Evolutionary conservation across 768 basidiomycete species (phyloP).

Genomic region (Phanerochaete carnosa): DNA sequence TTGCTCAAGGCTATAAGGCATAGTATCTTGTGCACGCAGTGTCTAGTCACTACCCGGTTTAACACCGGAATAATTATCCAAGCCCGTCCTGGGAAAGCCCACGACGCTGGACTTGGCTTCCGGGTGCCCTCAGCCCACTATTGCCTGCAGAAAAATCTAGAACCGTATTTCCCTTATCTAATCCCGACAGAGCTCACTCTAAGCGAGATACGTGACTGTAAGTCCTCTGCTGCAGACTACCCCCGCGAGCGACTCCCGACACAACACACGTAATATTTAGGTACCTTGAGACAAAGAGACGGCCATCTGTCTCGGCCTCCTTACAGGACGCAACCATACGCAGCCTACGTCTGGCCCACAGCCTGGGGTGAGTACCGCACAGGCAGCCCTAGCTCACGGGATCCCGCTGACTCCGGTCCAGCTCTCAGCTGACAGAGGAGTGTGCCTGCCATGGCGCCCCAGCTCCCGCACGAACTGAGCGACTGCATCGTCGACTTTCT

Average conservation of each 20-base stretch:
- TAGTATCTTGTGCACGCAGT: neutral
- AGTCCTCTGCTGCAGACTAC: neutral
- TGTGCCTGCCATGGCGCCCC: conserved; percentile 1
- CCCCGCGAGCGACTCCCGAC: neutral
- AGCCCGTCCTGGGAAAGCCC: neutral
- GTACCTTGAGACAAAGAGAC: neutral
- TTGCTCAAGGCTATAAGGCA: neutral
- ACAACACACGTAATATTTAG: neutral
- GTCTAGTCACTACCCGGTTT: neutral
- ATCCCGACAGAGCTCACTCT: neutral
- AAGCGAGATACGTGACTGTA: neutral
- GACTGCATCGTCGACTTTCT: conserved; percentile 18
- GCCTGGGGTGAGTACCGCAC: neutral
- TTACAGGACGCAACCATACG: neutral
- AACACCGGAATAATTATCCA: neutral
- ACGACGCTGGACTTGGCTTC: neutral
- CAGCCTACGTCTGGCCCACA: too few relatives aligned
- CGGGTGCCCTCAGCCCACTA: neutral
- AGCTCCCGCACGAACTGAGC: conserved; percentile 14
- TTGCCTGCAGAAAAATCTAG: neutral
- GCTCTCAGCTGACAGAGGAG: neutral
- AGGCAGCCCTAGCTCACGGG: neutral
- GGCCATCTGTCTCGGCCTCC: neutral
- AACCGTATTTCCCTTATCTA: neutral
- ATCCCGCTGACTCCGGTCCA: neutral